Evolutionary conservation across 1,284 basidiomycete species (phyloP).

Genomic region (Ceratobasidium sp.): DNA sequence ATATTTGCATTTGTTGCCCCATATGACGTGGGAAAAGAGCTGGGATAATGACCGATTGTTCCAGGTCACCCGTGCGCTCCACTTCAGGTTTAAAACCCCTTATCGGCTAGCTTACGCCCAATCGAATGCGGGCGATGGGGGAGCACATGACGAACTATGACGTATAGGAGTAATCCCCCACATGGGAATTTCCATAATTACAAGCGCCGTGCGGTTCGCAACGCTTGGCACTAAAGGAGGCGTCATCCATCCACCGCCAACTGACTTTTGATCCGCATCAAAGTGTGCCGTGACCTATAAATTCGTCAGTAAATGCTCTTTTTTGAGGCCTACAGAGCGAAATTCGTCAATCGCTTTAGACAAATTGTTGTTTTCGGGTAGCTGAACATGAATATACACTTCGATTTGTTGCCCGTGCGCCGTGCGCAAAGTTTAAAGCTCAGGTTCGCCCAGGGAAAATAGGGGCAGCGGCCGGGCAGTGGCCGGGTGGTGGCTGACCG

Average conservation of each 20-base stretch:
- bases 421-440: not conserved
- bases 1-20: too few relatives aligned
- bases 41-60: too few relatives aligned
- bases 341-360: not conserved
- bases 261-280: conserved; percentile 1
- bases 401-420: not conserved
- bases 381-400: not conserved
- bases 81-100: too few relatives aligned
- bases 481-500: not conserved
- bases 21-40: too few relatives aligned
- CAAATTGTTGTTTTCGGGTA: not conserved
- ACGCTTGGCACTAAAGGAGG: too few relatives aligned
- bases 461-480: not conserved
- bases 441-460: not conserved
- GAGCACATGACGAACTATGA: too few relatives aligned
- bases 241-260: not conserved
- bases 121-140: too few relatives aligned
- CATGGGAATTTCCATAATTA: too few relatives aligned
- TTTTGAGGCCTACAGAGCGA: not conserved
- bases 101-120: too few relatives aligned
- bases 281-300: not conserved
- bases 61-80: too few relatives aligned
- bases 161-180: too few relatives aligned
- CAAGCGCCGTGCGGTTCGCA: too few relatives aligned
- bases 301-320: not conserved